phyloP scores from a whole-genome alignment of 2,329 filamentous ascomycete species.

The Phaeosphaeriaceae sp. region DNA sequence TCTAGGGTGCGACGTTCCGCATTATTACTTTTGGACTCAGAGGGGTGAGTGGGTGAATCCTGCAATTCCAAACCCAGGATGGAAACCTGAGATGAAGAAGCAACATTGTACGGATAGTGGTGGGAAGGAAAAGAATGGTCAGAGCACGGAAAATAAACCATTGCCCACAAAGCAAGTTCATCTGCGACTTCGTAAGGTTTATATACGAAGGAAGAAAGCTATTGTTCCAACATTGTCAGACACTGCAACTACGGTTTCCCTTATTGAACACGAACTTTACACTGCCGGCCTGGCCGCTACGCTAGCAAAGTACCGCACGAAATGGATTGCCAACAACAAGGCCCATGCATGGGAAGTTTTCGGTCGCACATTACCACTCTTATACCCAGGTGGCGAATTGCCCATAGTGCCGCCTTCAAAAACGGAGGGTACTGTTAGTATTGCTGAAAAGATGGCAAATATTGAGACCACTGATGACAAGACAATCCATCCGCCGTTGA shows the following conservation, averaged over 20 bases:
- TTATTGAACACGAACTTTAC: slow-evolving; percentile 26
- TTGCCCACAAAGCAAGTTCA: background rate
- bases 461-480: slow-evolving; percentile 14
- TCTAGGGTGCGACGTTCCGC: slow-evolving; percentile 34
- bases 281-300: slow-evolving; percentile 15
- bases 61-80: slow-evolving; percentile 23
- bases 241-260: slow-evolving; percentile 9
- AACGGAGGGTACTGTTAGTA: slow-evolving; percentile 3
- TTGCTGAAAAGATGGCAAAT: slow-evolving; percentile 32
- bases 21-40: slow-evolving; percentile 41
- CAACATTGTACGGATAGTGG: background rate
- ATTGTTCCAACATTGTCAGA: background rate
- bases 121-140: background rate
- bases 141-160: background rate
- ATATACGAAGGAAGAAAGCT: slow-evolving; percentile 14
- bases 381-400: slow-evolving; percentile 29
- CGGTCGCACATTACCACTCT: slow-evolving; percentile 7
- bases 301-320: slow-evolving; percentile 8
- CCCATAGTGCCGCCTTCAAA: slow-evolving; percentile 29
- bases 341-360: slow-evolving; percentile 21
- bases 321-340: slow-evolving; percentile 19
- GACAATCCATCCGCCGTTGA: slow-evolving; percentile 9
- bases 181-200: background rate
- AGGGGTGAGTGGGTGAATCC: slow-evolving; percentile 32
- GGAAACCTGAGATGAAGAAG: slow-evolving; percentile 1